These are phyloP conservation scores for Calonectria crousiana DNA, from an alignment of 2,329 filamentous ascomycete species.

Conservation along the genomic window DNA sequence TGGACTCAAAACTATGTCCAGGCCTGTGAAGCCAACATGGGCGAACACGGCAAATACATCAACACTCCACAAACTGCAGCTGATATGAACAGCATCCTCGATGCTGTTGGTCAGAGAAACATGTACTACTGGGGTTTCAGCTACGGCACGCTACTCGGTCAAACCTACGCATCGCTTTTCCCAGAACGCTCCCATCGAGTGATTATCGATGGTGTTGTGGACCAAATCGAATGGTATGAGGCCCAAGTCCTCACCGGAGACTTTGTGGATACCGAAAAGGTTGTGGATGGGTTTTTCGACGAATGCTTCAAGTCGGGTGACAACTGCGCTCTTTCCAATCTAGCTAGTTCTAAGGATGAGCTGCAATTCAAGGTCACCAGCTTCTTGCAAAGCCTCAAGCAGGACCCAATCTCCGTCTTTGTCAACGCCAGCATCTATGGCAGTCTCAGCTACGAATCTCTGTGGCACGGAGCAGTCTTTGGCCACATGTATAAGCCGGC, in stretches of 20 bases:
- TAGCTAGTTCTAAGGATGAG: conserved; percentile 51
- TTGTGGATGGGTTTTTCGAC: conserved; percentile 49
- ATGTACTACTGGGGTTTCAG: conserved; percentile 58
- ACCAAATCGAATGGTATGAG: conserved; percentile 51
- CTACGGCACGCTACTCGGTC: conserved; percentile 57
- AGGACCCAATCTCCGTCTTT: conserved; percentile 57
- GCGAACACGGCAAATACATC: conserved; percentile 58
- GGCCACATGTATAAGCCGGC: conserved; percentile 53
- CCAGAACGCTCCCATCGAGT: conserved; percentile 49
- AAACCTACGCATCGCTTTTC: conserved; percentile 55
- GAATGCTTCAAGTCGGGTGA: conserved; percentile 58
- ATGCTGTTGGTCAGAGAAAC: conserved; percentile 50
- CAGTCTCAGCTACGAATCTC: conserved; percentile 50
- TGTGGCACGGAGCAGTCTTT: conserved; percentile 54
- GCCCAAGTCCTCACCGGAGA: conserved; percentile 42
- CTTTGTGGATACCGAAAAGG: conserved; percentile 46
- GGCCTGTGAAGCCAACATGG: conserved; percentile 58
- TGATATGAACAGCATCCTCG: conserved; percentile 64
- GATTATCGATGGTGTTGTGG: conserved; percentile 52
- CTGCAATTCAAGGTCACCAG: conserved; percentile 49
- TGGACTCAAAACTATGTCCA: conserved; percentile 56
- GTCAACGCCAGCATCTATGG: conserved; percentile 56
- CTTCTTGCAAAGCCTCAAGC: conserved; percentile 49
- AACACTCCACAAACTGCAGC: conserved; percentile 64
- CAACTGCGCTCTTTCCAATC: conserved; percentile 55